Evolutionary conservation across 83 land plant species (phyloP).

Genomic region (Picea abies): DNA sequence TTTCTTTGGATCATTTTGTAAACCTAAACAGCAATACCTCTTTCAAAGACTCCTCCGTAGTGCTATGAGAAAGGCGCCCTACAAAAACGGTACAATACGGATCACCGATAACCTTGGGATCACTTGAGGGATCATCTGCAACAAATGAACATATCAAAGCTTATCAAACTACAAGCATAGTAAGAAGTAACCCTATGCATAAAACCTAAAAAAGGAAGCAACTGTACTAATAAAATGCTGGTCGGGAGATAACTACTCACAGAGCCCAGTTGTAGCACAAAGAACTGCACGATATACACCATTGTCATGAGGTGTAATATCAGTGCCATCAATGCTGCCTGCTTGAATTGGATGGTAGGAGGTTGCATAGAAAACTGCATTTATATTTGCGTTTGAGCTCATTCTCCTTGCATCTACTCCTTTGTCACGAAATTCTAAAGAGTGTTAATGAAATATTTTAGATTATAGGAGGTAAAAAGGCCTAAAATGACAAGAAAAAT

Average conservation of each 20-base stretch:
- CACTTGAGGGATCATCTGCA: constrained; percentile 91
- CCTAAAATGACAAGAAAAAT: too few relatives aligned
- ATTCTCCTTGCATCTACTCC: neutral
- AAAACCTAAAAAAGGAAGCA: neutral
- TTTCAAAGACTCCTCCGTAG: constrained; percentile 68
- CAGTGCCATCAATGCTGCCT: constrained; percentile 99
- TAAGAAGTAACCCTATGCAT: neutral
- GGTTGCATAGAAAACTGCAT: constrained; percentile 83
- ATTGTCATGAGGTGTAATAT: constrained; percentile 89
- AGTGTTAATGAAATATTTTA: too few relatives aligned
- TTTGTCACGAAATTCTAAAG: neutral
- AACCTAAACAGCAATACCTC: constrained; percentile 44
- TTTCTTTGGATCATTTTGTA: neutral
- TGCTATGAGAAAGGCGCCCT: constrained; percentile 67
- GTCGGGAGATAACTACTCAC: constrained; percentile 26
- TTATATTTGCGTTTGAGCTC: constrained; percentile 26
- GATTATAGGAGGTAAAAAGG: too few relatives aligned
- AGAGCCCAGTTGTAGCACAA: constrained; percentile 81
- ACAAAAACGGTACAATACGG: constrained; percentile 94
- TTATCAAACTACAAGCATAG: neutral
- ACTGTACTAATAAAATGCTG: neutral
- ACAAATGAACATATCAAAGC: neutral
- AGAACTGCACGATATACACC: constrained; percentile 86
- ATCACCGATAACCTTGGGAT: constrained; percentile 87
- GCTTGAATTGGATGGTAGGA: constrained; percentile 96